Percentiles rank a stretch among this genome's conserved stretches.
These are phyloP conservation scores for Penicillium turbatum DNA, from an alignment of 495 filamentous ascomycete species.

Conservation along the genomic window DNA sequence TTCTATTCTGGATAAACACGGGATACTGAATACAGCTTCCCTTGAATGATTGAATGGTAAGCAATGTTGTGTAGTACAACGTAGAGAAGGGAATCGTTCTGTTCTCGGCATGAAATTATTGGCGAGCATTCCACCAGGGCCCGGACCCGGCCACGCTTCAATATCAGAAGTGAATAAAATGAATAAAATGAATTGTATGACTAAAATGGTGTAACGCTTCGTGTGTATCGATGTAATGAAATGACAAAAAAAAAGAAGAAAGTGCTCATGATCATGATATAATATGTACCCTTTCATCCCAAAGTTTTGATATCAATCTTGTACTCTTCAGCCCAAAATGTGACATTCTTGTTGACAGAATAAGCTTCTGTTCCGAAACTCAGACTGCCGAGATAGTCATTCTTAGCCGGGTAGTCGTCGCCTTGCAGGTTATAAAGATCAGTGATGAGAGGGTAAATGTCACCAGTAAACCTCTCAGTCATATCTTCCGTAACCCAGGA, in stretches of 20 bases:
- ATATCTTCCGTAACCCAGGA: constrained; percentile 25
- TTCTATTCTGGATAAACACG: too few relatives aligned
- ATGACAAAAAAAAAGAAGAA: not conserved
- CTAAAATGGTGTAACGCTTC: not conserved
- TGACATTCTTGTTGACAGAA: constrained; percentile 25
- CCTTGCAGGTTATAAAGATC: constrained; percentile 21
- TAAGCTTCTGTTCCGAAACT: constrained; percentile 38
- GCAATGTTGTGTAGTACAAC: too few relatives aligned
- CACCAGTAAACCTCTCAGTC: constrained; percentile 28
- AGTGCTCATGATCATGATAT: constrained; percentile 5
- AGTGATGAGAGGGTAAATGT: constrained; percentile 35
- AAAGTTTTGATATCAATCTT: constrained; percentile 28
- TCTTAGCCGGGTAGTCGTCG: constrained; percentile 16
- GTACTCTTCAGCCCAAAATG: constrained; percentile 32
- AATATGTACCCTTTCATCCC: not conserved
- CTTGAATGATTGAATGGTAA: too few relatives aligned
- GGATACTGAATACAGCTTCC: too few relatives aligned
- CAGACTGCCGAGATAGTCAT: constrained; percentile 35
- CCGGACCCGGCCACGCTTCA: not conserved
- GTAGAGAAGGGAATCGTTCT: not conserved
- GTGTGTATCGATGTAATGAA: not conserved
- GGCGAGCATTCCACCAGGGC: not conserved
- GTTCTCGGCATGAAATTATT: not conserved
- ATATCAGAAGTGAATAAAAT: not conserved
- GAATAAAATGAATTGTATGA: not conserved